Conservation (phyloP, 2,329 filamentous ascomycete genomes). For the Fusarium nurragi region DNA sequence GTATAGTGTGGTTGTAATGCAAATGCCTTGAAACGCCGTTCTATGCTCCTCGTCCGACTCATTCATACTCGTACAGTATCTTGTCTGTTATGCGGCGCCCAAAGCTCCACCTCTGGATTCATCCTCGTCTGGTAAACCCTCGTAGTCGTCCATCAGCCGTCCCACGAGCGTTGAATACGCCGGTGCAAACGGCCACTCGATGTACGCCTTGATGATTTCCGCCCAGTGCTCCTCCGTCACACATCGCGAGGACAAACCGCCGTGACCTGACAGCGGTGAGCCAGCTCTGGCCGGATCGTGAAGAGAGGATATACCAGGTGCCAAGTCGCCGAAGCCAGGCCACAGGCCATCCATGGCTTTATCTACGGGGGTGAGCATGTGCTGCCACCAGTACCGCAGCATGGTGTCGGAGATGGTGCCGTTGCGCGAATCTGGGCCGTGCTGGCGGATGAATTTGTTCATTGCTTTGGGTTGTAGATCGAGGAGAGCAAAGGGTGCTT, state of each 20-base stretch:
- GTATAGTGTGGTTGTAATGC: neutral
- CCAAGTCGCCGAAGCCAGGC: conserved; percentile 66
- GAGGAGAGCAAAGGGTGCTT: conserved; percentile 65
- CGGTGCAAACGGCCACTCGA: conserved; percentile 72
- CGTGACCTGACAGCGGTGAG: conserved; percentile 49
- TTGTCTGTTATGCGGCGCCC: neutral
- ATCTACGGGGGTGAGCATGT: conserved; percentile 55
- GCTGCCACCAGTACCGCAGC: conserved; percentile 55
- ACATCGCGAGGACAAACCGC: conserved; percentile 56
- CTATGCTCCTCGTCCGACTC: neutral
- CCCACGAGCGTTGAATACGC: conserved; percentile 59
- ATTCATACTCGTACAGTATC: neutral
- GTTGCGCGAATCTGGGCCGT: conserved; percentile 54
- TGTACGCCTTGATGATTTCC: conserved; percentile 68
- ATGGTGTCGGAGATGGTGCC: conserved; percentile 64
- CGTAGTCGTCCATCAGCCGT: conserved; percentile 49
- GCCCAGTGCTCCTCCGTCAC: conserved; percentile 65
- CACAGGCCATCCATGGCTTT: conserved; percentile 63
- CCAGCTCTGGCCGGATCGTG: conserved; percentile 61
- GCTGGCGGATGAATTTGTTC: conserved; percentile 59
- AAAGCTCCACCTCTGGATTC: conserved; percentile 36
- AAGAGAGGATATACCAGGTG: conserved; percentile 59
- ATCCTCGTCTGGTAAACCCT: conserved; percentile 38
- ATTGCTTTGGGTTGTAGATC: conserved; percentile 72
- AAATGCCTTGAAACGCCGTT: conserved; percentile 8